Evolutionary conservation across 2,329 filamentous ascomycete species (phyloP).

Genomic region (Onygenales sp.): DNA sequence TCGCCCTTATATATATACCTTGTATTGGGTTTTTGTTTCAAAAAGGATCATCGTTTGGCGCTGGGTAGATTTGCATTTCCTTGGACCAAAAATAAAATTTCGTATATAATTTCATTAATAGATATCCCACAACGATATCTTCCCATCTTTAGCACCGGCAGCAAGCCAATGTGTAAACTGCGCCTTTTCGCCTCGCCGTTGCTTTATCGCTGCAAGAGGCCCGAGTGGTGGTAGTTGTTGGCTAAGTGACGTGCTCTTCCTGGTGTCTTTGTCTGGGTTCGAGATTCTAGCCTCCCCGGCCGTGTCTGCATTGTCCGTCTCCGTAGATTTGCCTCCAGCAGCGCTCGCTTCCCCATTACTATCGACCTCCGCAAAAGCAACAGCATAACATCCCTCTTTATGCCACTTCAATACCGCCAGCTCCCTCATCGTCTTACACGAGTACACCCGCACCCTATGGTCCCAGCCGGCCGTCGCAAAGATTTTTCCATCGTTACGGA

Average conservation of each 20-base stretch:
- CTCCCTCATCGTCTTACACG: conserved; percentile 69
- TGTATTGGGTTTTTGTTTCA: background rate
- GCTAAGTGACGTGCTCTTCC: background rate
- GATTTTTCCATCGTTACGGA: conserved; percentile 72
- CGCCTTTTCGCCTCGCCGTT: conserved; percentile 54
- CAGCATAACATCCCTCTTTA: conserved; percentile 72
- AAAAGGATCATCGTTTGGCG: background rate
- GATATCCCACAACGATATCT: conserved; percentile 90
- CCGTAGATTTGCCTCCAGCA: conserved; percentile 5
- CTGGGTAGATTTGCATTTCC: background rate
- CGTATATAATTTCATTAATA: conserved; percentile 46
- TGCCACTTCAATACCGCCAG: conserved; percentile 94
- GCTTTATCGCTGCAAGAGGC: conserved; percentile 46
- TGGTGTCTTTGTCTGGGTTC: conserved; percentile 4
- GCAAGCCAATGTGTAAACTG: conserved; percentile 77
- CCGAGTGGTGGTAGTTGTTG: conserved; percentile 1
- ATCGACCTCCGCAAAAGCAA: conserved; percentile 52
- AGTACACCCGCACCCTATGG: conserved; percentile 69
- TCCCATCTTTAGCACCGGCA: conserved; percentile 87
- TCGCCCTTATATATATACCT: conserved; percentile 8
- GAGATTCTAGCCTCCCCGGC: background rate
- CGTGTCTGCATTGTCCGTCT: conserved; percentile 2
- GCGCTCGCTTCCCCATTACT: background rate
- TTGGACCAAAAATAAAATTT: background rate
- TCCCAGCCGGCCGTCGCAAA: conserved; percentile 95